Evolutionary conservation across 2,329 filamentous ascomycete species (phyloP).

Genomic region (Diaporthe longicolla): DNA sequence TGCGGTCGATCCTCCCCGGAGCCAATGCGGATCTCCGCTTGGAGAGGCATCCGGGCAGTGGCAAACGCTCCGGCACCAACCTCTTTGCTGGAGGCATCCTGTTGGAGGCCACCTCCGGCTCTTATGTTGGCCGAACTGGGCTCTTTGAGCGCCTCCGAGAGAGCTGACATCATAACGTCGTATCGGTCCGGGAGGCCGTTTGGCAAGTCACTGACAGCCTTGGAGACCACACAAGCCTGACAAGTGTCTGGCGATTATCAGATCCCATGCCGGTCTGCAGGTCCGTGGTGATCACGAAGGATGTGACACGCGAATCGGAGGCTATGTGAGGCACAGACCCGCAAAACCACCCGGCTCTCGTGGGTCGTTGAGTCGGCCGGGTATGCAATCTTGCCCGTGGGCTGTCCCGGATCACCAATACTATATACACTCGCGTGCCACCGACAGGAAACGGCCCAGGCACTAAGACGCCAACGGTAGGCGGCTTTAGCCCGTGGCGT

Average conservation of each 20-base stretch:
- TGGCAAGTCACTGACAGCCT: background rate
- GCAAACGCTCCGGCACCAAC: constrained; percentile 10
- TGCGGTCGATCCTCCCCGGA: constrained; percentile 17
- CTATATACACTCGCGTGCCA: background rate
- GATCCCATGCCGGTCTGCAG: background rate
- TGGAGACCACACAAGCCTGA: too few relatives aligned
- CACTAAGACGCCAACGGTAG: constrained; percentile 23
- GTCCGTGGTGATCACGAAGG: constrained; percentile 1
- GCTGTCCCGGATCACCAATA: background rate
- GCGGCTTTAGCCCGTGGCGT: constrained; percentile 9
- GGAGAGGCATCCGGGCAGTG: constrained; percentile 33
- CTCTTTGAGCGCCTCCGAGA: background rate
- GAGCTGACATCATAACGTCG: constrained; percentile 23
- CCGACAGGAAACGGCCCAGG: constrained; percentile 15
- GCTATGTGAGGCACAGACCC: constrained; percentile 16
- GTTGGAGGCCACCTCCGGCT: background rate
- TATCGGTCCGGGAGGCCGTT: background rate
- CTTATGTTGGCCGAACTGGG: background rate
- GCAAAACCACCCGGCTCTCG: background rate
- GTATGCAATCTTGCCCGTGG: background rate
- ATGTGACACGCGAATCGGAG: constrained; percentile 13
- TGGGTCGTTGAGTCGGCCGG: background rate
- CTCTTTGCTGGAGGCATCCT: background rate
- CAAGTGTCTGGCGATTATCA: background rate
- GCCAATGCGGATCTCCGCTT: constrained; percentile 26